Evolutionary conservation across 2,329 filamentous ascomycete genomes (phyloP).

Genomic region (Pseudocercospora pini-densiflorae): DNA sequence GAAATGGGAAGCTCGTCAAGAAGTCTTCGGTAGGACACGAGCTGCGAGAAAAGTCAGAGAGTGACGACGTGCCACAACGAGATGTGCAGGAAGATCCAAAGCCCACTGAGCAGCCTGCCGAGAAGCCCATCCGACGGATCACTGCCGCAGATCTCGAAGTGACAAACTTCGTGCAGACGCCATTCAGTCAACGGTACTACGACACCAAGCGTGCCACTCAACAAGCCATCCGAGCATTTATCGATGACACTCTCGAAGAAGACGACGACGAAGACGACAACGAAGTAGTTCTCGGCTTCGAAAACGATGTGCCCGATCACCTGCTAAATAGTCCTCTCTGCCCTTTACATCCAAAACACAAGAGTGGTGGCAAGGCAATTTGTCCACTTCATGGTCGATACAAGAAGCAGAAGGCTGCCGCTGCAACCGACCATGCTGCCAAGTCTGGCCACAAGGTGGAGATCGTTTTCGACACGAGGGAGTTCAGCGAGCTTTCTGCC

Average conservation of each 20-base stretch:
- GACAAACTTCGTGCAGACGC: conserved; percentile 38
- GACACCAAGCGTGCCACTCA: conserved; percentile 33
- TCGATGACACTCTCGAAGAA: conserved; percentile 33
- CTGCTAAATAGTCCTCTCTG: conserved; percentile 49
- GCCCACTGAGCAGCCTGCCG: no score
- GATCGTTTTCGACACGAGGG: conserved; percentile 23
- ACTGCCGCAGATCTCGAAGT: conserved; percentile 29
- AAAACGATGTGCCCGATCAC: conserved; percentile 49
- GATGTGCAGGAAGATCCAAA: neutral
- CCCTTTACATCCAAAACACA: conserved; percentile 44
- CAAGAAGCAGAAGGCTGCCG: conserved; percentile 15
- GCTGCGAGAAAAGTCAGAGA: neutral
- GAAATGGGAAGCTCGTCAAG: conserved; percentile 13
- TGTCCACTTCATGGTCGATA: conserved; percentile 47
- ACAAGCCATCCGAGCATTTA: conserved; percentile 31
- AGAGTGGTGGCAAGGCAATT: conserved; percentile 42
- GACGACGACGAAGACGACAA: conserved; percentile 30
- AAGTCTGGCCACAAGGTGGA: conserved; percentile 15
- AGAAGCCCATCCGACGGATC: conserved; percentile 2
- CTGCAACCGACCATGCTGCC: neutral
- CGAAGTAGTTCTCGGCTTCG: conserved; percentile 35
- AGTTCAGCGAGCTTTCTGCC: neutral
- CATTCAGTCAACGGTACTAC: conserved; percentile 38
- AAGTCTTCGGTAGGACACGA: conserved; percentile 1
- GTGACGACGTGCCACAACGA: neutral